Base-by-base conservation (phyloP, 2,329 filamentous ascomycete genomes). In the Diaporthe vexans region DNA sequence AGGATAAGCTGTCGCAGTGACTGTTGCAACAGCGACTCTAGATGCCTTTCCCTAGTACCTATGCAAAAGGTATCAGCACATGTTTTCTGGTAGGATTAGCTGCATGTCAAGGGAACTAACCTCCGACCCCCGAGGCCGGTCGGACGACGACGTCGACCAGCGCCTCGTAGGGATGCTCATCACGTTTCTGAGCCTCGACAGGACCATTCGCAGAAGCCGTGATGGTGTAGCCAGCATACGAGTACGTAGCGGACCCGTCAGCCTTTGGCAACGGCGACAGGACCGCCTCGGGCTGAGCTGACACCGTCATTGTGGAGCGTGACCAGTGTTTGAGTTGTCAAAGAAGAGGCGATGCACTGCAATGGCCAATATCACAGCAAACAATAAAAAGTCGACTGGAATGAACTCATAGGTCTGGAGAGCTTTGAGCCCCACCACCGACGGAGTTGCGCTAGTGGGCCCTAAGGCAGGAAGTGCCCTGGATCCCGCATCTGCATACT, bases 121-220 rank as follows among this genome's bases (percentile, higher is more conserved):
- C 93, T 86, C 94, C 95, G 59, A 97, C 92, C 21, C 95, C 95
- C 77, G 93, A 92, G 48, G 94, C 93, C 65, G 96, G 96, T 82
- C 97, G 91, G 77, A 99, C 91, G 81, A 96, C 92, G 74, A 99
- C 94, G 84, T 98, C 97, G 77, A 99, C 88, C 67, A 93, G 91
- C 37, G 96, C 95, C 85, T 98, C 95, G 83, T 97, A 95, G 10
- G 97, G 94, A 78, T 97, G 91, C 83, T 98, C 95, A 81, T 99
- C 96, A 79, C 94, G 91, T 79, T 95, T 91, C 78, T 92, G 91
- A 21, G 96, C 94, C 85, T 99, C 97, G 78, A 98, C 91, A 21
- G 97, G 97, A 0, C 96, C 97, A 84, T 98, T 98, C 78, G 97
- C 95, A 19, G 94, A 93, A 73, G 93, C 94, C 71, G 97, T 90